These are phyloP conservation scores for Kodamaea neixiangensis DNA, from an alignment of 805 yeast species.

Conservation along the genomic window DNA sequence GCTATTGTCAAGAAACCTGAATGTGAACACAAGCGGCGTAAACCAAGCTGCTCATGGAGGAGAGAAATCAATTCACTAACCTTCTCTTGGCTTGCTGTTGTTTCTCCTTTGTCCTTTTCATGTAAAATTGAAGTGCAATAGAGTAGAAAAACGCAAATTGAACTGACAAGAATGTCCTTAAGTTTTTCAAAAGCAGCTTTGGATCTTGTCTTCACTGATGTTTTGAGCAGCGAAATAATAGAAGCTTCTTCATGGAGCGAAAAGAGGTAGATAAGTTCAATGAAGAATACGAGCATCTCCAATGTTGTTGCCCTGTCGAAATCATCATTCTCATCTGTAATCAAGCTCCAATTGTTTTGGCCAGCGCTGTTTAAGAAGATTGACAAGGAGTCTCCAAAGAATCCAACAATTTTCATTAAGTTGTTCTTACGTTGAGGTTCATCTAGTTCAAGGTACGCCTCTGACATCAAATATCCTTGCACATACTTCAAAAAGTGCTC, in stretches of 20 bases:
- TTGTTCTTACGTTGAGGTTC: conserved; percentile 38
- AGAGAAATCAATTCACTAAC: conserved; percentile 52
- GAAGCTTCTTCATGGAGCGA: conserved; percentile 56
- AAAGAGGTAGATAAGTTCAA: conserved; percentile 49
- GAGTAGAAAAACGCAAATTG: conserved; percentile 37
- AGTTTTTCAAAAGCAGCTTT: conserved; percentile 44
- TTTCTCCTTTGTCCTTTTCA: too few species aligned
- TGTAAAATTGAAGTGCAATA: conserved; percentile 30
- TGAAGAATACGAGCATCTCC: conserved; percentile 27
- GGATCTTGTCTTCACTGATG: conserved; percentile 47
- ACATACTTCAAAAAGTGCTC: conserved; percentile 52
- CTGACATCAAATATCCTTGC: conserved; percentile 31
- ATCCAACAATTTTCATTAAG: conserved; percentile 53
- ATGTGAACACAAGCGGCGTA: conserved; percentile 65
- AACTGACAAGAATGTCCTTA: conserved; percentile 45
- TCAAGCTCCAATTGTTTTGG: conserved; percentile 34
- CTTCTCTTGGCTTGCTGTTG: conserved; percentile 13
- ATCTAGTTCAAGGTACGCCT: conserved; percentile 18
- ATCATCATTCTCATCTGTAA: conserved; percentile 13
- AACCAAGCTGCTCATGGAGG: conserved; percentile 75
- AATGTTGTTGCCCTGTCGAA: conserved; percentile 13
- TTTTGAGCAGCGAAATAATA: conserved; percentile 33
- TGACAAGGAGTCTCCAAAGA: conserved; percentile 52
- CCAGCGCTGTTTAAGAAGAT: conserved; percentile 32
- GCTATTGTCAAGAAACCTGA: conserved; percentile 60